Evolutionary conservation across 78 protist genomes (phyloP).

Genomic region (Paulinella micropora): DNA sequence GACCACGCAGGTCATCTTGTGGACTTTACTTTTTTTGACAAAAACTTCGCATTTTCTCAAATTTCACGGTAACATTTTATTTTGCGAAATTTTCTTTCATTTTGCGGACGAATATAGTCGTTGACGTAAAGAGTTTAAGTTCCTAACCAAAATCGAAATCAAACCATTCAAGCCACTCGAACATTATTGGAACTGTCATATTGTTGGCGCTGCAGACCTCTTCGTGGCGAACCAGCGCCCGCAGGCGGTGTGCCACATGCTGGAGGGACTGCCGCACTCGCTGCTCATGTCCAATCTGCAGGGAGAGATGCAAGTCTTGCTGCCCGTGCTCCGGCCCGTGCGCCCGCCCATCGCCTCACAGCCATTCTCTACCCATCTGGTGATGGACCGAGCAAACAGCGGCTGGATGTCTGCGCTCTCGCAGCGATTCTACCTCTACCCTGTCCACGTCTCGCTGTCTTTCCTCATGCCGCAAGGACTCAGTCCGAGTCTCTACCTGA

Average conservation of each 20-base stretch:
- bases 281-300: constrained; percentile 17
- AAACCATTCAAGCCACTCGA: too few species aligned
- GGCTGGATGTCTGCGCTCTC: background rate
- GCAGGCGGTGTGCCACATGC: background rate
- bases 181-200: too few species aligned
- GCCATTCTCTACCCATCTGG: constrained; percentile 37
- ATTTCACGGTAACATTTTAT: background rate
- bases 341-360: constrained; percentile 4
- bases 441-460: constrained; percentile 31
- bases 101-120: too few species aligned
- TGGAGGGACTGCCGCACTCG: constrained; percentile 34
- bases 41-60: too few species aligned
- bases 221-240: background rate
- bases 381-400: constrained; percentile 16
- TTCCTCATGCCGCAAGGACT: constrained; percentile 19
- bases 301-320: constrained; percentile 15
- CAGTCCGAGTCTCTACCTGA: constrained; percentile 32
- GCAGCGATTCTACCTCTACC: constrained; percentile 19
- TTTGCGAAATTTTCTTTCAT: background rate
- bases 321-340: background rate
- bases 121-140: background rate
- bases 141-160: background rate
- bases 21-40: too few species aligned
- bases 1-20: constrained; percentile 37
- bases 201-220: too few species aligned